Evolutionary conservation across 352 stramenopile genomes (phyloP), one percentile per base, ranked within the genome.

Genomic region (Phytophthora tubulina): DNA sequence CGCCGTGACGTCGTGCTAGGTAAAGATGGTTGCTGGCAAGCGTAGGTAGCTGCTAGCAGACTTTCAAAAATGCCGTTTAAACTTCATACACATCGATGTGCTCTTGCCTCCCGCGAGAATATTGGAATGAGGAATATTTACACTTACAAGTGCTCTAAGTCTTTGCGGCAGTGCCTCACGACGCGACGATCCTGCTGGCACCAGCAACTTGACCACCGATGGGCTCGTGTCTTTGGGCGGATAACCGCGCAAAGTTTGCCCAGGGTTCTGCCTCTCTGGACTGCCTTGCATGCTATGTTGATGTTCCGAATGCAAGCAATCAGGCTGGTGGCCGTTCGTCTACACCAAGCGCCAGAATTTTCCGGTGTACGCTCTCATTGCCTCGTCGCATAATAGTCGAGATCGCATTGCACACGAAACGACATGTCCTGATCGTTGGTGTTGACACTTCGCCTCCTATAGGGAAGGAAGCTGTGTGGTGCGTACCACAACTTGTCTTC

Each of bases 351-450:
- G 10, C 41, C 41, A 46, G 41, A 46, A 46, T 6, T 17, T 46
- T 46, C 39, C 39, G 39, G 39, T n/a, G 39, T 46, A 44, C 10
- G 38, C 17, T 21, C 39, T 21, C 21, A 7, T n/a, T 46, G 41
- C 41, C 11, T 69, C 61, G 61, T 69, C 61, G 51, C 61, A 63
- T 69, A 55, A 21, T 71, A 65, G 63, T 58, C 64, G 49, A 59
- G 21, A 1, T 1, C 11, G 55, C 41, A 56, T 53, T 64, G 53
- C 49, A 55, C 48, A 42, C 42, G 62, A 62, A 62, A 48, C 61
- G 49, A 32, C 60, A 58, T 27, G 21, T 27, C 21, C 21, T 27
- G 21, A 27, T 27, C 21, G 21, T 27, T 1, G 21, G 6, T 39
- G 33, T 14, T 6, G 38, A 4, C 14, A 17, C 9, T 15, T 44